These are phyloP conservation scores for Rhizopogon rudus DNA, from an alignment of 768 basidiomycete genomes.

Conservation along the genomic window DNA sequence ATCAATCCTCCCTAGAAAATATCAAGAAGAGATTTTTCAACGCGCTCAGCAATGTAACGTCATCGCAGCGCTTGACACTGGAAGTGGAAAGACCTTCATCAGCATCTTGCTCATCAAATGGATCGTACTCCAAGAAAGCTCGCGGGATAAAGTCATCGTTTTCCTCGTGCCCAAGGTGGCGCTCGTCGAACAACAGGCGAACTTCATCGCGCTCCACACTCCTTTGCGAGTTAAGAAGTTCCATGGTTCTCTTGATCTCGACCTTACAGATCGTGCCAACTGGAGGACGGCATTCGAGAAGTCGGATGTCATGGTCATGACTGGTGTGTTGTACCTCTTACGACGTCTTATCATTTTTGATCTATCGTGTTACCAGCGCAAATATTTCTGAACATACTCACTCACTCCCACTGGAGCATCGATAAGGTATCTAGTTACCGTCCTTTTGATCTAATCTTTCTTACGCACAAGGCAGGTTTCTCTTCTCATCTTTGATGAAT, in stretches of 20 bases:
- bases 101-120: conserved; percentile 69
- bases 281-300: conserved; percentile 63
- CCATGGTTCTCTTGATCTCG: conserved; percentile 66
- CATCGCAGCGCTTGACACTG: conserved; percentile 56
- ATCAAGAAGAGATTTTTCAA: conserved; percentile 53
- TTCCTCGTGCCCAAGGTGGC: conserved; percentile 86
- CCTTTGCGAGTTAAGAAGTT: conserved; percentile 63
- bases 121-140: conserved; percentile 49
- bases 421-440: conserved; percentile 37
- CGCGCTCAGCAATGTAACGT: conserved; percentile 47
- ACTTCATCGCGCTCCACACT: conserved; percentile 60
- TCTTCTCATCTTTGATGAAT: conserved; percentile 53
- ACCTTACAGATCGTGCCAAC: conserved; percentile 56
- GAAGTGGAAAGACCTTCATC: conserved; percentile 59
- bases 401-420: conserved; percentile 78
- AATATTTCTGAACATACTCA: conserved; percentile 74
- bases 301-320: conserved; percentile 82
- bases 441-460: neutral
- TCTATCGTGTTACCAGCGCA: conserved; percentile 46
- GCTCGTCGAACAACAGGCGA: conserved; percentile 78
- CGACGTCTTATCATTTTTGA: neutral
- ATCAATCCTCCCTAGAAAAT: conserved; percentile 41
- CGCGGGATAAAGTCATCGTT: conserved; percentile 56
- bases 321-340: conserved; percentile 41
- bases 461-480: conserved; percentile 37